Evolutionary conservation across 352 stramenopile genomes (phyloP).

Genomic region (Aphanomyces cochlioides): DNA sequence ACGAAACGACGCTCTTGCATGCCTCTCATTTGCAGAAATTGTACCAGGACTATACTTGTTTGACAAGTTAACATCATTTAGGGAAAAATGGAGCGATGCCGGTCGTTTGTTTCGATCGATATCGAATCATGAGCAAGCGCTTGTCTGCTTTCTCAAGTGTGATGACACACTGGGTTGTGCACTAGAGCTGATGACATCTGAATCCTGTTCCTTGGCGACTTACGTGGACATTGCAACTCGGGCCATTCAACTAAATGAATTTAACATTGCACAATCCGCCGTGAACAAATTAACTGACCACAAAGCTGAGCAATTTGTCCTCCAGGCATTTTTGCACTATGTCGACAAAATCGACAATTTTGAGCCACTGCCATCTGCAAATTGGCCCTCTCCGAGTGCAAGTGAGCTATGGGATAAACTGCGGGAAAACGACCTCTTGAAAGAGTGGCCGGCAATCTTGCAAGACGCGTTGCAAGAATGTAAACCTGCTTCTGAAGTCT

Average conservation of each 20-base stretch:
- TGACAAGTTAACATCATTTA: not conserved
- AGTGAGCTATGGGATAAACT: not conserved
- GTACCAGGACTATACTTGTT: conserved; percentile 4
- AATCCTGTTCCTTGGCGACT: not conserved
- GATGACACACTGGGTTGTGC: not conserved
- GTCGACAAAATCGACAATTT: not conserved
- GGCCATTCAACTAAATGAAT: not conserved
- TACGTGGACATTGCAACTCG: not conserved
- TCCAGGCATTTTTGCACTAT: conserved; percentile 10
- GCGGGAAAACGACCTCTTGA: not conserved
- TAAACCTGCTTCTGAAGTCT: not conserved
- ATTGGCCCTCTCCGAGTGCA: not conserved
- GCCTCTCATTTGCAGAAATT: conserved; percentile 19
- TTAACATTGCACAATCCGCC: not conserved
- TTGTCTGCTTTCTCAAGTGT: conserved; percentile 12
- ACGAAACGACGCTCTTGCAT: conserved; percentile 42
- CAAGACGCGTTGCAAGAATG: not conserved
- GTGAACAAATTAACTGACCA: not conserved
- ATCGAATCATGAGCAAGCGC: conserved; percentile 6
- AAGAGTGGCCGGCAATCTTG: not conserved
- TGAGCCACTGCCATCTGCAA: not conserved
- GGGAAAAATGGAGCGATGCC: conserved; percentile 9
- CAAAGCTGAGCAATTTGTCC: not conserved
- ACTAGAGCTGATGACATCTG: not conserved
- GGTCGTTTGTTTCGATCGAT: not conserved